These are phyloP conservation scores for Entrophospora sp. DNA, from an alignment of 192 early-diverging fungal species.

Conservation along the genomic window DNA sequence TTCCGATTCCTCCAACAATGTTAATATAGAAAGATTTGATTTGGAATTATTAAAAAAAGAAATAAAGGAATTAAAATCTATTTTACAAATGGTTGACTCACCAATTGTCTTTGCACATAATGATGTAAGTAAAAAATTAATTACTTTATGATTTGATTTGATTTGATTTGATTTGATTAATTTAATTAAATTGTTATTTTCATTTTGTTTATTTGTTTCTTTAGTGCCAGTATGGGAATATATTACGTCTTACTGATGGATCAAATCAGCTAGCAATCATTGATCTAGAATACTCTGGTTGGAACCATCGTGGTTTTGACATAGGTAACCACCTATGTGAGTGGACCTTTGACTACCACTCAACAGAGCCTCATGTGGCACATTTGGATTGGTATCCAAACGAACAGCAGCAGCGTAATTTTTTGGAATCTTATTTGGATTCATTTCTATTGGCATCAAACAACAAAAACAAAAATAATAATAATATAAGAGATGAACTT, in stretches of 20 bases:
- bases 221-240: conserved; percentile 81
- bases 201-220: neutral
- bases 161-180: neutral
- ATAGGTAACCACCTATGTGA: conserved; percentile 83
- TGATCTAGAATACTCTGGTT: conserved; percentile 78
- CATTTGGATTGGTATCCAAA: conserved; percentile 46
- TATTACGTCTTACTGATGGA: conserved; percentile 50
- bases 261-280: conserved; percentile 60
- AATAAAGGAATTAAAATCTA: conserved; percentile 37
- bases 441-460: too few relatives aligned
- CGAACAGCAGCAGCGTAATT: conserved; percentile 42
- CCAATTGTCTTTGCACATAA: conserved; percentile 87
- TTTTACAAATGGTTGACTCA: conserved; percentile 30
- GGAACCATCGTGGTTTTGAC: conserved; percentile 70
- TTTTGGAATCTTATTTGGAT: conserved; percentile 59
- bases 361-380: conserved; percentile 32
- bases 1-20: conserved; percentile 19
- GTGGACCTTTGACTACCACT: conserved; percentile 77
- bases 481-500: neutral
- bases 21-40: conserved; percentile 30
- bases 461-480: neutral
- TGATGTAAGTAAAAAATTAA: conserved; percentile 46
- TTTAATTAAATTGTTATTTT: too few relatives aligned
- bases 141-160: neutral
- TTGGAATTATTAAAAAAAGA: conserved; percentile 38